phyloP scores from a whole-genome alignment of 2,329 filamentous ascomycete species.

The Colletotrichum sp. region DNA sequence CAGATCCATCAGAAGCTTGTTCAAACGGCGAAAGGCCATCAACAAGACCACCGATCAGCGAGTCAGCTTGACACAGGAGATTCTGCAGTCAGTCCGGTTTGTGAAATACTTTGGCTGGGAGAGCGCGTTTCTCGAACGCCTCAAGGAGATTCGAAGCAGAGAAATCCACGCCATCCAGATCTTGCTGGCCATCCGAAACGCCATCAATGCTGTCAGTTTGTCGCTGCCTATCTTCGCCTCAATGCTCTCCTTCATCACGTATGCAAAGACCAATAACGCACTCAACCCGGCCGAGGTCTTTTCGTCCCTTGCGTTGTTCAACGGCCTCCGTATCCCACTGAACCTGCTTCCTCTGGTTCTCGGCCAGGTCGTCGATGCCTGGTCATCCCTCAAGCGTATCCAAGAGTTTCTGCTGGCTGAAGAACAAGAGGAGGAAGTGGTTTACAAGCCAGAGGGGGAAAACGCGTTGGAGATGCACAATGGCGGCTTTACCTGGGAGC shows the following conservation, averaged over 20 bases:
- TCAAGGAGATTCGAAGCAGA: slow-evolving; percentile 73
- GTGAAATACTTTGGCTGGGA: slow-evolving; percentile 99
- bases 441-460: slow-evolving; percentile 59
- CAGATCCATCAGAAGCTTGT: slow-evolving; percentile 76
- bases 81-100: slow-evolving; percentile 87
- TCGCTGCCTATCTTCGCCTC: slow-evolving; percentile 92
- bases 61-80: slow-evolving; percentile 90
- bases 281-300: slow-evolving; percentile 83
- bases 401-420: slow-evolving; percentile 88
- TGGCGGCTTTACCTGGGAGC: slow-evolving; percentile 90
- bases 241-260: slow-evolving; percentile 93
- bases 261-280: slow-evolving; percentile 67
- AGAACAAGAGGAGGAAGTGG: slow-evolving; percentile 77
- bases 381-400: slow-evolving; percentile 82
- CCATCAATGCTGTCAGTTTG: slow-evolving; percentile 82
- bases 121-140: slow-evolving; percentile 78
- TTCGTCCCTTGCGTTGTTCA: slow-evolving; percentile 93
- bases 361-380: slow-evolving; percentile 88
- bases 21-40: slow-evolving; percentile 77
- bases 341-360: slow-evolving; percentile 89
- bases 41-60: slow-evolving; percentile 95
- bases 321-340: slow-evolving; percentile 85
- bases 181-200: slow-evolving; percentile 82
- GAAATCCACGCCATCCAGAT: slow-evolving; percentile 88
- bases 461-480: slow-evolving; percentile 74